Conservation (phyloP, 805 yeast genomes). For the Isabelozyma heimii region DNA sequence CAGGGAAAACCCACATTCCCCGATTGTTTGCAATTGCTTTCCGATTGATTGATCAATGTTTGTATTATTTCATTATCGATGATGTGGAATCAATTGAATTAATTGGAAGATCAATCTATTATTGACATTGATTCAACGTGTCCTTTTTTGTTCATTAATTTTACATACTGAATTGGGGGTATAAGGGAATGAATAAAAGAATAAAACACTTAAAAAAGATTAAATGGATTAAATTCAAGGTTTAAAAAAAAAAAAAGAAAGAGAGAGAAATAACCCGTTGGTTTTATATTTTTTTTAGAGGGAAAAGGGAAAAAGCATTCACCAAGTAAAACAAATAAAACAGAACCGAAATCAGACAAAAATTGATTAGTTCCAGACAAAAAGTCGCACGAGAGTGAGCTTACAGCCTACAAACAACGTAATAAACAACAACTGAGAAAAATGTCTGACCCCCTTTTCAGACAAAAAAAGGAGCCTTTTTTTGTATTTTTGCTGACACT, state of each 20-base stretch:
- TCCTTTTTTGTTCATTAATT: background rate
- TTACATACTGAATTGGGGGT: background rate
- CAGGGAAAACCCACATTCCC: background rate
- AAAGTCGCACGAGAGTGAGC: no score
- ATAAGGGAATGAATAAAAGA: background rate
- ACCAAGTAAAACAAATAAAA: background rate
- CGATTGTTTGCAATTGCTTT: background rate
- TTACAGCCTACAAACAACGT: no score
- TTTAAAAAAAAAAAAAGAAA: background rate
- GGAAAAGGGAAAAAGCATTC: background rate
- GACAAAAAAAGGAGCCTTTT: background rate
- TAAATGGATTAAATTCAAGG: background rate
- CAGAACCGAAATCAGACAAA: background rate
- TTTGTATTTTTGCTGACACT: background rate
- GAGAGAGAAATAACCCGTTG: background rate
- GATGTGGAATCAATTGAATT: background rate
- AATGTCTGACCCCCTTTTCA: background rate
- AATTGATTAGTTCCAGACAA: background rate
- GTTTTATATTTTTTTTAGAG: background rate
- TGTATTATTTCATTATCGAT: background rate
- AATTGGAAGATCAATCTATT: background rate
- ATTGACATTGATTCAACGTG: constrained; percentile 1
- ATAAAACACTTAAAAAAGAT: background rate
- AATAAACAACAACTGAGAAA: background rate
- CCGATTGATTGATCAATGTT: background rate